These are phyloP conservation scores for Neoascochyta sp. DNA, from an alignment of 2,329 filamentous ascomycete genomes.

Conservation along the genomic window DNA sequence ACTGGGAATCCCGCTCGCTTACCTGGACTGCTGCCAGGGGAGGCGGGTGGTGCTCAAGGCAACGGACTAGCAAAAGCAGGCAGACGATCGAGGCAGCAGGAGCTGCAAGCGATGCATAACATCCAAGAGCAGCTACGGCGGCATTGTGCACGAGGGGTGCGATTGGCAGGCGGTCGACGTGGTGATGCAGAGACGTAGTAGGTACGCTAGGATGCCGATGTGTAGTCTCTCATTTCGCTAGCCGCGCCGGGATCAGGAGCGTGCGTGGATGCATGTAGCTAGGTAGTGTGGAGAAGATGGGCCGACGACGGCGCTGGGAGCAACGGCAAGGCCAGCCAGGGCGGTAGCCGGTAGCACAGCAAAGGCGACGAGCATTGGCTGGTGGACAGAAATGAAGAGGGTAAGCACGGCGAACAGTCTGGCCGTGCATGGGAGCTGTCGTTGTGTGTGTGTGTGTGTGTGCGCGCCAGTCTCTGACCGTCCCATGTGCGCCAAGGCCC, in stretches of 20 bases:
- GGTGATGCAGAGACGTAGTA: conserved; percentile 6
- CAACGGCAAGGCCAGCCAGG: neutral
- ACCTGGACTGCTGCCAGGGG: conserved; percentile 24
- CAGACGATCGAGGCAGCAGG: neutral
- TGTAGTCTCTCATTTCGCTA: conserved; percentile 14
- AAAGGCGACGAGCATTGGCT: conserved; percentile 19
- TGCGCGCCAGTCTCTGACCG: conserved; percentile 19
- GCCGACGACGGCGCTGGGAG: neutral
- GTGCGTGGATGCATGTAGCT: neutral
- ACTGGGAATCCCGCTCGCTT: conserved; percentile 26
- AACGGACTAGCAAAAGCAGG: conserved; percentile 6
- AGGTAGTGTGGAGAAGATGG: neutral
- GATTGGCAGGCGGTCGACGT: conserved; percentile 1
- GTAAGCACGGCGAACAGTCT: conserved; percentile 36
- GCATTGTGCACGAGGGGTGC: conserved; percentile 3
- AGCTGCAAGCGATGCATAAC: conserved; percentile 3
- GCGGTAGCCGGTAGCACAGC: conserved; percentile 1
- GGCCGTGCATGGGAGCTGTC: conserved; percentile 20
- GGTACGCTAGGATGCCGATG: too few relatives aligned
- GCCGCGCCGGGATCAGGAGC: conserved; percentile 7
- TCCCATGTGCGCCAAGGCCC: conserved; percentile 16
- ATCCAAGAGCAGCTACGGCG: conserved; percentile 3
- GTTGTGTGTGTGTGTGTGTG: too few relatives aligned
- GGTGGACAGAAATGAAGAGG: conserved; percentile 18
- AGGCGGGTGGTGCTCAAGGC: conserved; percentile 18